Evolutionary conservation across 2,329 filamentous ascomycete genomes (phyloP), one percentile per base, ranked within the genome.

Genomic region (Aspergillus aculeatinus): DNA sequence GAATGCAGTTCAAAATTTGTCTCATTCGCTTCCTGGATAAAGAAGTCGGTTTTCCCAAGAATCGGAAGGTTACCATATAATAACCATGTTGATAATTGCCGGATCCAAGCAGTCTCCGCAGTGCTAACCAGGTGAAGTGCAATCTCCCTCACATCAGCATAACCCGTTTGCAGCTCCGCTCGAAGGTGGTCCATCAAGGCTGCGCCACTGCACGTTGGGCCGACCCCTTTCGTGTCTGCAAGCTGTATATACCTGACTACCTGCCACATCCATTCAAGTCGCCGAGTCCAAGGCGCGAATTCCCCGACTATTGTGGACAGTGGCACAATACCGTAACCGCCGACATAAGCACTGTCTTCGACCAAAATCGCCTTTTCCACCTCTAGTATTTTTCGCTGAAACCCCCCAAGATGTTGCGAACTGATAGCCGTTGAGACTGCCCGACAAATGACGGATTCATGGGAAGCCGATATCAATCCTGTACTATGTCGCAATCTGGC

Each of bases 311-410:
- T 84, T 1, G 88, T 89, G 53, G 95, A 96, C 67, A 99, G 78
- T 2, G 95, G 94, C 23, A 98, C 94, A 63, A 96, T 96, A 63
- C 94, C 89, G 74, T 97, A 96, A 1, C 91, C 94, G 48, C 94
- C 94, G 1, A 98, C 94, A 60, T 91, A 85, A 6, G 81, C 85
- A 2, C 92, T 84, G 79, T 97, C 92, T 68, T 87, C 86, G 50
- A 82, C 84, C 54, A 98, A 78, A 27, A 99, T 90, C 12, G 83
- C 83, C 59, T 84, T 85, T 76, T 99, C 95, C 4, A 97, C 91
- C 57, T 92, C 86, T 9, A 98, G 80, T 5, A 98, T 88, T 72
- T 92, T 92, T 49, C 84, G 83, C 74, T 96, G 92, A 67, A 98
- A 98, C 10, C 84, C 84, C 6, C 86, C 85, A 4, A 99, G 84